phyloP scores from a whole-genome alignment of 176 grass and related monocot genomes.

The Puccinellia tenuiflora region DNA sequence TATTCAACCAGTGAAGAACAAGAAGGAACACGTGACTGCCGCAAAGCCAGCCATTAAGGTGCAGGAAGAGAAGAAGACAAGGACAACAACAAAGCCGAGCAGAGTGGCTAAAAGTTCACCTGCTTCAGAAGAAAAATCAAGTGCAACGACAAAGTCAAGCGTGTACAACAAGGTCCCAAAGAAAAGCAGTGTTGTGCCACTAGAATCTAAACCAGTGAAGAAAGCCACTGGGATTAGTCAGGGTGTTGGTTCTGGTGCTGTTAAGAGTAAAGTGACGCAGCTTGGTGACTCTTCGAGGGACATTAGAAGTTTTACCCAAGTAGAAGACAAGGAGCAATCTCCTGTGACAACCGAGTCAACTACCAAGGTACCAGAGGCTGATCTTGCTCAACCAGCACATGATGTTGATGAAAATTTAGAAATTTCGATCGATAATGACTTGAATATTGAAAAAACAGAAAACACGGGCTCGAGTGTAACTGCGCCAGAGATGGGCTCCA shows the following conservation, averaged over 20 bases:
- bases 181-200: constrained; percentile 93
- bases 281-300: constrained; percentile 56
- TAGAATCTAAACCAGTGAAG: constrained; percentile 79
- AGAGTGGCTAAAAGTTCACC: constrained; percentile 48
- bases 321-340: constrained; percentile 65
- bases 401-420: constrained; percentile 83
- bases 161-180: constrained; percentile 78
- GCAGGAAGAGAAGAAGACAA: constrained; percentile 64
- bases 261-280: constrained; percentile 56
- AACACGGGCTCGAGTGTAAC: constrained; percentile 50
- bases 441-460: constrained; percentile 81
- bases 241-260: constrained; percentile 30
- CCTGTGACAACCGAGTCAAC: constrained; percentile 51
- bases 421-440: constrained; percentile 73
- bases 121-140: constrained; percentile 51
- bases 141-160: constrained; percentile 42
- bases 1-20: constrained; percentile 40
- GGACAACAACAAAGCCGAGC: constrained; percentile 40
- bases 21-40: constrained; percentile 31
- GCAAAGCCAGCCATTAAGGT: constrained; percentile 45
- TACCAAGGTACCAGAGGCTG: constrained; percentile 80
- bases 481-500: constrained; percentile 41
- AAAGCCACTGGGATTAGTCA: constrained; percentile 50
- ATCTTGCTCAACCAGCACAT: constrained; percentile 87
- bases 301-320: constrained; percentile 52